Evolutionary conservation across 2,329 filamentous ascomycete species (phyloP).

Genomic region (Fusarium tuaranense): DNA sequence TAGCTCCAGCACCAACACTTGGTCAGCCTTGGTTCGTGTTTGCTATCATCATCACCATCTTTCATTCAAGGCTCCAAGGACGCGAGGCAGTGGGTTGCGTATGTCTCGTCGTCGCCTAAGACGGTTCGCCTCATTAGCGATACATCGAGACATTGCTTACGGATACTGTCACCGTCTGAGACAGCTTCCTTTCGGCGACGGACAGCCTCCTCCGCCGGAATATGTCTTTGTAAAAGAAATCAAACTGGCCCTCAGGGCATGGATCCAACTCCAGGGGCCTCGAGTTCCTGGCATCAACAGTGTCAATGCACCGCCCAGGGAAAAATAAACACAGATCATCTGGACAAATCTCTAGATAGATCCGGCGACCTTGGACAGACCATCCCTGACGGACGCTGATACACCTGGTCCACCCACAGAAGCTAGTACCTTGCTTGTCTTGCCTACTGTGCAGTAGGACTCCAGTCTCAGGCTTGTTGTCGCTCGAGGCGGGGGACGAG

Average conservation of each 20-base stretch:
- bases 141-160: background rate
- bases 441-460: constrained; percentile 15
- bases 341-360: constrained; percentile 11
- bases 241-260: background rate
- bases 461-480: constrained; percentile 3
- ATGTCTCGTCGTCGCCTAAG: constrained; percentile 17
- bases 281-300: background rate
- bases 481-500: background rate
- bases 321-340: constrained; percentile 22
- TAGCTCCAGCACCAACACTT: constrained; percentile 9
- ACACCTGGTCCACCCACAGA: constrained; percentile 21
- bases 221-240: background rate
- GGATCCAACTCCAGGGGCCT: background rate
- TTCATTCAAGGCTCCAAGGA: background rate
- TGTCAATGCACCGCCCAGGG: background rate
- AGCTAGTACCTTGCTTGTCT: constrained; percentile 15
- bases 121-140: background rate
- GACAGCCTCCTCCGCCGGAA: constrained; percentile 7
- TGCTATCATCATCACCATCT: background rate
- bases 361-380: background rate
- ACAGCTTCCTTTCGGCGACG: background rate
- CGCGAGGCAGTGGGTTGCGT: constrained; percentile 12
- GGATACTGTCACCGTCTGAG: background rate
- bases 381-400: constrained; percentile 9
- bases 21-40: constrained; percentile 17